Evolutionary conservation across 2,329 filamentous ascomycete species (phyloP).

Genomic region (Penicillium concentricum): DNA sequence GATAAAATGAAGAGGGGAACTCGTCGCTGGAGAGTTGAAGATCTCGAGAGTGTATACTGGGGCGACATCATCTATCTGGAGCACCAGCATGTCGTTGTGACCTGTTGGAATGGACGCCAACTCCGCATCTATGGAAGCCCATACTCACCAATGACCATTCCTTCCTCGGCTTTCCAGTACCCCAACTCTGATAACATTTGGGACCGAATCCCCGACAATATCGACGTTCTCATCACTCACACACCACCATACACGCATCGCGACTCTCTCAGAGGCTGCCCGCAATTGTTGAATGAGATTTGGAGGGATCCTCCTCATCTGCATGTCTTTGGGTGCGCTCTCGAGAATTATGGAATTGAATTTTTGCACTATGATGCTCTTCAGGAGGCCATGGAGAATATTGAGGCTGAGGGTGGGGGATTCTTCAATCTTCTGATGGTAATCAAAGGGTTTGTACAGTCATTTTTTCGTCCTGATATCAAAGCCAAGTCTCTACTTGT

Average conservation of each 20-base stretch:
- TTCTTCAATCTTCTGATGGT: not conserved
- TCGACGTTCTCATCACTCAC: conserved; percentile 4
- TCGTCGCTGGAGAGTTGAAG: not conserved
- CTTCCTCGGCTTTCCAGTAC: not conserved
- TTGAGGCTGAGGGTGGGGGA: not conserved
- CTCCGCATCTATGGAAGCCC: not conserved
- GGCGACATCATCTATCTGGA: not conserved
- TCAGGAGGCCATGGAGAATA: not conserved
- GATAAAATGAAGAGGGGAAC: not conserved
- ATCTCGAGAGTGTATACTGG: not conserved
- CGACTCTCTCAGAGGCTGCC: not conserved
- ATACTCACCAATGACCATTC: not conserved
- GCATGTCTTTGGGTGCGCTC: not conserved
- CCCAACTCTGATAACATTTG: not conserved
- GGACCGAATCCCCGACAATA: not conserved
- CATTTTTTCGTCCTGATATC: not conserved
- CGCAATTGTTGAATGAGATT: not conserved
- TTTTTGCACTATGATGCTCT: not conserved
- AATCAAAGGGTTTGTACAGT: not conserved
- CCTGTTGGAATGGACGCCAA: not conserved
- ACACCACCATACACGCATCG: not conserved
- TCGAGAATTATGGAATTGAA: not conserved
- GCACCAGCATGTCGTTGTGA: not conserved
- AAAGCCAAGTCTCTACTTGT: not conserved
- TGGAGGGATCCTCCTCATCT: not conserved